Evolutionary conservation across 139 green algal species (phyloP).

Genomic region (Pleodorina starrii): DNA sequence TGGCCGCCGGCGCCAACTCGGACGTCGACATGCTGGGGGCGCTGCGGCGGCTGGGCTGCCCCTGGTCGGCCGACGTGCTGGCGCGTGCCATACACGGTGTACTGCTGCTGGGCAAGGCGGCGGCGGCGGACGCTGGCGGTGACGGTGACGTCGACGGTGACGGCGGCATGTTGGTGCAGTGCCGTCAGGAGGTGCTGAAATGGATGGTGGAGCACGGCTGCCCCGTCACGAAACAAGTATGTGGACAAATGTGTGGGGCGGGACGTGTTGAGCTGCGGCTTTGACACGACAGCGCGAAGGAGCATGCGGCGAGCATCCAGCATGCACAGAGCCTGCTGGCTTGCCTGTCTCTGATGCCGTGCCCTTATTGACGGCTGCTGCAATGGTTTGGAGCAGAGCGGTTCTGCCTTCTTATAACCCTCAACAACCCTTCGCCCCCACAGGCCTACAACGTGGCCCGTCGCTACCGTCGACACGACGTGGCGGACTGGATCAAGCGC

Average conservation of each 20-base stretch:
- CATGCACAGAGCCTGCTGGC: no score
- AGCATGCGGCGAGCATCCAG: no score
- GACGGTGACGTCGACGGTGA: neutral
- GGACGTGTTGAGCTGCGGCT: no score
- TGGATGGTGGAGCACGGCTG: conserved; percentile 35
- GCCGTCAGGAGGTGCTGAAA: neutral
- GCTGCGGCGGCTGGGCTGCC: conserved; percentile 29
- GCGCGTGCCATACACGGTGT: neutral
- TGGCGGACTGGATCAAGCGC: conserved; percentile 9
- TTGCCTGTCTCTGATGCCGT: no score
- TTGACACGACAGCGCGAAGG: no score
- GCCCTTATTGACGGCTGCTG: no score
- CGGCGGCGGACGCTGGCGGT: neutral
- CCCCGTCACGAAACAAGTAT: conserved; percentile 3
- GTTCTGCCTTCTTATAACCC: no score
- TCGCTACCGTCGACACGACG: neutral
- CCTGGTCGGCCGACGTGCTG: conserved; percentile 19
- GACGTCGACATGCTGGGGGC: conserved; percentile 2
- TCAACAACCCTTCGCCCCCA: neutral
- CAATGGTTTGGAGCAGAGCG: no score
- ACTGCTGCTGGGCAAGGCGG: neutral
- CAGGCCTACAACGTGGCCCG: neutral
- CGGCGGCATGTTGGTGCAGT: neutral
- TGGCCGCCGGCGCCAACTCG: conserved; percentile 13
- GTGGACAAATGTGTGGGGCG: no score